Percentiles rank a stretch among this genome's conserved stretches.
phyloP scores from a whole-genome alignment of 208 protist genomes.

The Phytomonas sp. region DNA sequence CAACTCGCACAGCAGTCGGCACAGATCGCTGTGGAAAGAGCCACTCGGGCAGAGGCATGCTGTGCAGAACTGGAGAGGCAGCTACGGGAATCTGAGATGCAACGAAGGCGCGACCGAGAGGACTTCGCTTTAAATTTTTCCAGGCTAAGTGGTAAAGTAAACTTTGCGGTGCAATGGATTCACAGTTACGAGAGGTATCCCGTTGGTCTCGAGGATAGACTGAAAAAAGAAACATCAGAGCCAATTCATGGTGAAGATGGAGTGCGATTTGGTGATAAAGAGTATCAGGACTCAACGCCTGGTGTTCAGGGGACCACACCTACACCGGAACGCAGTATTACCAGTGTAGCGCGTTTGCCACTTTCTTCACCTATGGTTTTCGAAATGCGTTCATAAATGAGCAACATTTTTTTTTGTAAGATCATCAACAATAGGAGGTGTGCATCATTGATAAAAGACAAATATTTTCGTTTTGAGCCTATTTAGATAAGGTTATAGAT shows the following conservation, averaged over 20 bases:
- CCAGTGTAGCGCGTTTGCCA: constrained; percentile 35
- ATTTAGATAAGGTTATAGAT: constrained; percentile 8
- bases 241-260: constrained; percentile 3
- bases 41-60: constrained; percentile 10
- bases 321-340: constrained; percentile 22
- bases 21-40: neutral
- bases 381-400: constrained; percentile 21
- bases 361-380: constrained; percentile 54
- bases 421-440: neutral
- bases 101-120: neutral
- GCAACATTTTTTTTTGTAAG: neutral
- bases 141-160: constrained; percentile 3
- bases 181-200: constrained; percentile 6
- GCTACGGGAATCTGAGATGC: constrained; percentile 4
- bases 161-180: constrained; percentile 11
- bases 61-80: constrained; percentile 17
- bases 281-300: neutral
- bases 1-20: neutral
- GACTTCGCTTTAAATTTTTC: constrained; percentile 1
- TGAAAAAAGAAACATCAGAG: neutral
- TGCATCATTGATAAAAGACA: neutral
- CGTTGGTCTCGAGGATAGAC: neutral
- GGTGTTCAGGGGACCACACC: constrained; percentile 22
- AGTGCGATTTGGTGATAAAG: neutral
- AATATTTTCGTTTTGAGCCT: constrained; percentile 2